These are phyloP conservation scores for Moniliella sp. DNA, from an alignment of 1,284 basidiomycete genomes.

Conservation along the genomic window DNA sequence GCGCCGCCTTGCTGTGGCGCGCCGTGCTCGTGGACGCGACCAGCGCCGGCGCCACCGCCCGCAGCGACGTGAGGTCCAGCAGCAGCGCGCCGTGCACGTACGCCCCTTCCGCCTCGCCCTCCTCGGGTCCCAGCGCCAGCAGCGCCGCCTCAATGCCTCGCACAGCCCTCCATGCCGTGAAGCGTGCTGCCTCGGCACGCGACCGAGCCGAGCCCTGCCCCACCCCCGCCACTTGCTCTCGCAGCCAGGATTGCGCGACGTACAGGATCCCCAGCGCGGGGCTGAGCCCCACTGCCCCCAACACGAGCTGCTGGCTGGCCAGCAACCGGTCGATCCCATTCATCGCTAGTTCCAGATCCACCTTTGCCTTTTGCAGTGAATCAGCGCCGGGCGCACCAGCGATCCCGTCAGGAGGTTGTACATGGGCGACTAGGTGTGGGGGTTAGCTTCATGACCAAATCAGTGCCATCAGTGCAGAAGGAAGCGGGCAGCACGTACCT, in stretches of 20 bases:
- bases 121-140: not conserved
- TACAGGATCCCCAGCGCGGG: slow-evolving; percentile 67
- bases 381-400: slow-evolving; percentile 62
- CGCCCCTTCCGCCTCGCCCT: slow-evolving; percentile 31
- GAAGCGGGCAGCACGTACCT: slow-evolving; percentile 31
- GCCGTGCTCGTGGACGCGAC: slow-evolving; percentile 7
- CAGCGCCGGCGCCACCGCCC: slow-evolving; percentile 39
- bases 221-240: slow-evolving; percentile 33
- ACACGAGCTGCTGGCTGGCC: slow-evolving; percentile 81
- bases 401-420: slow-evolving; percentile 60
- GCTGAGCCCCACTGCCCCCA: slow-evolving; percentile 87
- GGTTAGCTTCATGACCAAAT: not conserved
- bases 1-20: slow-evolving; percentile 10
- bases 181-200: slow-evolving; percentile 33
- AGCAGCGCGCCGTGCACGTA: slow-evolving; percentile 52
- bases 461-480: not conserved
- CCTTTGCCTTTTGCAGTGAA: slow-evolving; percentile 94
- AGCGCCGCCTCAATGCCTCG: slow-evolving; percentile 20
- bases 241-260: slow-evolving; percentile 35
- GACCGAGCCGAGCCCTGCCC: slow-evolving; percentile 2
- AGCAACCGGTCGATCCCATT: slow-evolving; percentile 72
- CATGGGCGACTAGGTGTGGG: slow-evolving; percentile 43
- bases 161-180: slow-evolving; percentile 35
- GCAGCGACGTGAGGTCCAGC: slow-evolving; percentile 48
- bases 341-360: slow-evolving; percentile 70